Evolutionary conservation across 345 rosid species (phyloP).

Genomic region (Sonneratia alba): DNA sequence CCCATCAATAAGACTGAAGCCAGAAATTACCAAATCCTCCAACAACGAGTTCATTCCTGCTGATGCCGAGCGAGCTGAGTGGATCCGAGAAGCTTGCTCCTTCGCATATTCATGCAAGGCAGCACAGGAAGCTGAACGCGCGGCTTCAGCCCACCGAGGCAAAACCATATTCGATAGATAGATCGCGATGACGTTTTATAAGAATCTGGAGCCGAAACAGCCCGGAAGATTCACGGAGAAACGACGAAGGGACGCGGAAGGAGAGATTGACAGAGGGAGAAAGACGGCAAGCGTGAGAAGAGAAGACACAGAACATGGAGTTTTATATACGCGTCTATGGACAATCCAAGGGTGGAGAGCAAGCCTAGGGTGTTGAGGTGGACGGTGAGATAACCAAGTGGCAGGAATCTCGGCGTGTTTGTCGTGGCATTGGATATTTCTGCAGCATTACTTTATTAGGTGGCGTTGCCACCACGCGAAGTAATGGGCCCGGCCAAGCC

Average conservation of each 20-base stretch:
- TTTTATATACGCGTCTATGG: not conserved
- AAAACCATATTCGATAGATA: not conserved
- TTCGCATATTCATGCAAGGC: not conserved
- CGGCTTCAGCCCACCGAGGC: not conserved
- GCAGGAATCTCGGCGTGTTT: not conserved
- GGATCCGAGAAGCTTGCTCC: too few relatives aligned
- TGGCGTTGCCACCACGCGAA: not conserved
- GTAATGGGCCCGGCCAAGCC: not conserved
- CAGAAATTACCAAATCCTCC: too few relatives aligned
- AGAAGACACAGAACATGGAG: not conserved
- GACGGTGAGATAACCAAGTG: not conserved
- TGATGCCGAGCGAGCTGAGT: too few relatives aligned
- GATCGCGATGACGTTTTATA: not conserved
- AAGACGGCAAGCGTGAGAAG: not conserved
- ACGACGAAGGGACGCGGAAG: not conserved
- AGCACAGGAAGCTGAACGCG: not conserved
- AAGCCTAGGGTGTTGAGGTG: not conserved
- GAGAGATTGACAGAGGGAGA: not conserved
- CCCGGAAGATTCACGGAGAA: too few relatives aligned
- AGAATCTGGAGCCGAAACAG: not conserved
- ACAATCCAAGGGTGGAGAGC: not conserved
- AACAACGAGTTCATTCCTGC: too few relatives aligned
- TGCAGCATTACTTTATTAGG: not conserved
- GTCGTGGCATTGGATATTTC: not conserved
- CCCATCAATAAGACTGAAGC: too few relatives aligned